A percentile compares a stretch with the other conserved stretches of the same genome.
phyloP scores from a whole-genome alignment of 23 red algal genomes.

The Porphyridium purpureum region DNA sequence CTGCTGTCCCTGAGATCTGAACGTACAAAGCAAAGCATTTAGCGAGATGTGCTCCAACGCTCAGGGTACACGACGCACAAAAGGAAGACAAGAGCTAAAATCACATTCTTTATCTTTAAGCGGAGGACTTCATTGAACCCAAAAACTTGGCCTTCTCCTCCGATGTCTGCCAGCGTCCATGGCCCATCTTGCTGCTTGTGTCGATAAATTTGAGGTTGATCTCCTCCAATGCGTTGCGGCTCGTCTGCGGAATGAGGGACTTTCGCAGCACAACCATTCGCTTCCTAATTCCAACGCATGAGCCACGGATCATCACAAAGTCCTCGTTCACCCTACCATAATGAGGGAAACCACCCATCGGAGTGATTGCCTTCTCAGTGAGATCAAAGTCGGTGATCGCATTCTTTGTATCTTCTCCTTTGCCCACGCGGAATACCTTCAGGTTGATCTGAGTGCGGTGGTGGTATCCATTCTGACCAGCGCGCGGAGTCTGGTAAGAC shows the following conservation, averaged over 20 bases:
- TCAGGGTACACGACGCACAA: no score
- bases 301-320: conserved; percentile 88
- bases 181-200: conserved; percentile 86
- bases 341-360: conserved; percentile 96
- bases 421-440: conserved; percentile 94
- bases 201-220: conserved; percentile 97
- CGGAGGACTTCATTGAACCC: conserved; percentile 66
- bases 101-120: no score
- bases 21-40: no score
- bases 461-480: conserved; percentile 94
- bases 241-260: conserved; percentile 62
- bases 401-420: conserved; percentile 52
- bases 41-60: no score
- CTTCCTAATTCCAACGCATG: conserved; percentile 69
- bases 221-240: conserved; percentile 69
- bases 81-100: no score
- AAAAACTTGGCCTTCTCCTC: conserved; percentile 89
- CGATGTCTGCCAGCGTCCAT: conserved; percentile 95
- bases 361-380: conserved; percentile 92
- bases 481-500: conserved; percentile 71
- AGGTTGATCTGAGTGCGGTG: conserved; percentile 95
- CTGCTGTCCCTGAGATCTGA: no score
- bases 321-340: conserved; percentile 96
- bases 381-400: conserved; percentile 93
- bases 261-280: conserved; percentile 87